Conservation (phyloP, 148 eudicot species). For the Mesembryanthemum crystallinum region DNA sequence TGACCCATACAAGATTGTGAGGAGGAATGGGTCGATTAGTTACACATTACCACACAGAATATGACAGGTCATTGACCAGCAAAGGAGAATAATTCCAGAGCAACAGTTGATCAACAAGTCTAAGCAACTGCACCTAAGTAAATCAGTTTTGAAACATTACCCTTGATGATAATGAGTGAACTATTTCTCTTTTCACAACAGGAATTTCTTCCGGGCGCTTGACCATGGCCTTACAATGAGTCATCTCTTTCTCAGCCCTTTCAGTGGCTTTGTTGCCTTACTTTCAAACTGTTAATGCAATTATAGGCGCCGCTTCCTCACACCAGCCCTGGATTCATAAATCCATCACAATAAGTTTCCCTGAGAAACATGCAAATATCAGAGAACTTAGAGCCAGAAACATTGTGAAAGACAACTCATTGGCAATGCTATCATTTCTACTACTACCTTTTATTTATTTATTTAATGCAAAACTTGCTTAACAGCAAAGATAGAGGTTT, state of each 20-base stretch:
- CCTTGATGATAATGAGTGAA: conserved; percentile 23
- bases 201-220: conserved; percentile 24
- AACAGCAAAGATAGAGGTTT: not conserved
- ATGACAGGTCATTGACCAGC: not conserved
- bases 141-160: conserved; percentile 12
- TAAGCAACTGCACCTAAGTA: not conserved
- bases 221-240: conserved; percentile 24
- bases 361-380: conserved; percentile 11
- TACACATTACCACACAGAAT: not conserved
- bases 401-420: not conserved
- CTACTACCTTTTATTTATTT: too few species aligned
- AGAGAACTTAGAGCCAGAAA: not conserved
- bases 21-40: not conserved
- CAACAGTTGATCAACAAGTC: not conserved
- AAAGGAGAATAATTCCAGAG: not conserved
- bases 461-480: too few species aligned
- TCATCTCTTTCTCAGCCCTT: conserved; percentile 14
- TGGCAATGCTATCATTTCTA: not conserved
- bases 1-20: not conserved
- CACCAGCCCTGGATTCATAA: conserved; percentile 3
- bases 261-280: not conserved
- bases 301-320: not conserved
- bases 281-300: not conserved
- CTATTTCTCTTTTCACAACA: conserved; percentile 10
- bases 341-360: conserved; percentile 5